These are phyloP conservation scores for Thinopyrum elongatum DNA, from an alignment of 176 grass and related monocot species.

Conservation along the genomic window DNA sequence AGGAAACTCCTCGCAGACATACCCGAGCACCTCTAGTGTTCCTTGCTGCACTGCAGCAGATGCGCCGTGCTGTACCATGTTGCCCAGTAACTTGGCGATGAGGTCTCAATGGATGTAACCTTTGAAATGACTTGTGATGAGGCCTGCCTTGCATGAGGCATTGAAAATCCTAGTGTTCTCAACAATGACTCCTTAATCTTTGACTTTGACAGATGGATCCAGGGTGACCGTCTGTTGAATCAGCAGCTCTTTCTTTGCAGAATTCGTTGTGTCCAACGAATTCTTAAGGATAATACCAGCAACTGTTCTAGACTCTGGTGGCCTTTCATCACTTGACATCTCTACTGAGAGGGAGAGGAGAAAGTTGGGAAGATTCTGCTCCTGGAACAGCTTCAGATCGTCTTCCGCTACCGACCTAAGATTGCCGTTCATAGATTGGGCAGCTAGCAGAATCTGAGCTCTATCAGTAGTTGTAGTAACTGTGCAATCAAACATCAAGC, in stretches of 20 bases:
- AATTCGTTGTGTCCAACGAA: slow-evolving; percentile 65
- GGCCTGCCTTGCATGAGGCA: slow-evolving; percentile 60
- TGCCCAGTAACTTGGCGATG: slow-evolving; percentile 57
- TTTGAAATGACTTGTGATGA: slow-evolving; percentile 87
- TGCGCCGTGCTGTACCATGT: slow-evolving; percentile 49
- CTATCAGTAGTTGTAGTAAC: slow-evolving; percentile 55
- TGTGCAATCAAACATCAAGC: slow-evolving; percentile 27
- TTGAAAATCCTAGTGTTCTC: slow-evolving; percentile 57
- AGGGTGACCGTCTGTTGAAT: slow-evolving; percentile 60
- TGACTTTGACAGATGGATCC: slow-evolving; percentile 61
- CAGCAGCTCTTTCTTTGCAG: slow-evolving; percentile 53
- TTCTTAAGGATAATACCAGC: slow-evolving; percentile 81
- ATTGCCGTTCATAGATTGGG: slow-evolving; percentile 69
- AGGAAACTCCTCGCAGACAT: slow-evolving; percentile 88
- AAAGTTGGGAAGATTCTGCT: slow-evolving; percentile 77
- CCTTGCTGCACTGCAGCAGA: slow-evolving; percentile 63
- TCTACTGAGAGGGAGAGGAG: slow-evolving; percentile 71
- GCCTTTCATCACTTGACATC: slow-evolving; percentile 61
- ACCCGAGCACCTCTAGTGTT: slow-evolving; percentile 74
- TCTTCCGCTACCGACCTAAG: slow-evolving; percentile 55
- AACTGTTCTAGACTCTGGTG: slow-evolving; percentile 66
- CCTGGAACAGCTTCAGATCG: slow-evolving; percentile 78
- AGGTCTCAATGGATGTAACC: slow-evolving; percentile 83
- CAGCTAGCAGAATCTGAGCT: slow-evolving; percentile 57
- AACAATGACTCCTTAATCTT: slow-evolving; percentile 84